A percentile compares a stretch with the other conserved stretches of the same genome.
Conservation (phyloP, 2,329 filamentous ascomycete species). For the Macrophomina tecta region DNA sequence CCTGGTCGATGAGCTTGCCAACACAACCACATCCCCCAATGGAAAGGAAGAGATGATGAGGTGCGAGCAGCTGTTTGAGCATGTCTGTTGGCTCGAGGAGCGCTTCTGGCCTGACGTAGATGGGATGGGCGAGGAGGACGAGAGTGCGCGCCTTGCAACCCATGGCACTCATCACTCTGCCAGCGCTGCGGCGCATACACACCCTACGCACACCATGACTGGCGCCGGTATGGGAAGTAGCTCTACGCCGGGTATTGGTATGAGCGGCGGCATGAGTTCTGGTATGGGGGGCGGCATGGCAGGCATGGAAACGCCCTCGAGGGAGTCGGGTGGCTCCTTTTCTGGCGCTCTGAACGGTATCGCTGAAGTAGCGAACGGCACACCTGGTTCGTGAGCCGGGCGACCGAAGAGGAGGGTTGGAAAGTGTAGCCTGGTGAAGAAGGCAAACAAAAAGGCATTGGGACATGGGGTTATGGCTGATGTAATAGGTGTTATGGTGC, state of each 20-base stretch:
- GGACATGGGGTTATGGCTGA: constrained; percentile 3
- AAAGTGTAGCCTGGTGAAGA: not conserved
- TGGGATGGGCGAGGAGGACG: constrained; percentile 55
- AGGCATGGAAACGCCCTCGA: constrained; percentile 26
- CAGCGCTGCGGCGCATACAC: constrained; percentile 18
- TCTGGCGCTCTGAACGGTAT: constrained; percentile 28
- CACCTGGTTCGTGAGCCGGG: constrained; percentile 14
- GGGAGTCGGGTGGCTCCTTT: constrained; percentile 15
- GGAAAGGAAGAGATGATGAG: constrained; percentile 55
- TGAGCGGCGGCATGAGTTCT: constrained; percentile 26
- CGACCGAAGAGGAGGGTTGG: no score
- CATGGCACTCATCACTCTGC: constrained; percentile 23
- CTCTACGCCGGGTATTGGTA: constrained; percentile 28
- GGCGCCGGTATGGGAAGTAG: constrained; percentile 12
- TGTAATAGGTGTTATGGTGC: constrained; percentile 24
- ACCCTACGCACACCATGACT: constrained; percentile 15
- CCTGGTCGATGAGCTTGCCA: constrained; percentile 58
- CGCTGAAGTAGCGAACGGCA: constrained; percentile 23
- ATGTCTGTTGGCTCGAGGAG: constrained; percentile 56
- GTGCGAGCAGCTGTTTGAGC: constrained; percentile 55
- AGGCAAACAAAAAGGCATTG: constrained; percentile 13
- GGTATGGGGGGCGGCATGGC: constrained; percentile 31
- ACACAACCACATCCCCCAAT: constrained; percentile 53
- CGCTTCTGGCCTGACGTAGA: constrained; percentile 58
- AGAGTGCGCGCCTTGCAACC: constrained; percentile 32